Conservation (phyloP, 257 asterid genomes). For the Ilex aquifolium region DNA sequence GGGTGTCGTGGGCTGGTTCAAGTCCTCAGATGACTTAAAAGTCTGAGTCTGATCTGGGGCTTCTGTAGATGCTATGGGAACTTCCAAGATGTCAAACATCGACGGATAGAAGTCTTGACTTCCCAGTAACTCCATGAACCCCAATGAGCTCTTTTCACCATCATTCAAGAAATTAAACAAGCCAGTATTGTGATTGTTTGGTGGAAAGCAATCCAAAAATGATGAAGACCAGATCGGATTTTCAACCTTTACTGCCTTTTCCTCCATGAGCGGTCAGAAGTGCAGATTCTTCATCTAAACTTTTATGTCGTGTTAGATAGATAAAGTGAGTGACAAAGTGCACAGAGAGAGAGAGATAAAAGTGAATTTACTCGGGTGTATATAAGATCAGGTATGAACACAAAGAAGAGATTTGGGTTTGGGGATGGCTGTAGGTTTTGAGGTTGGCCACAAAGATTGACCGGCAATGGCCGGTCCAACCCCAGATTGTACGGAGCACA, state of each 20-base stretch:
- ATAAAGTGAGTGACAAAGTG: background rate
- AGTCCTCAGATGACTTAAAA: constrained; percentile 12
- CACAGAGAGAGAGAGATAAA: constrained; percentile 8
- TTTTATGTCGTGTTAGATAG: constrained; percentile 14
- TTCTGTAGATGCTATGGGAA: constrained; percentile 5
- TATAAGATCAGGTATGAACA: constrained; percentile 1
- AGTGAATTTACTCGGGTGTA: background rate
- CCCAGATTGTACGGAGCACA: constrained; percentile 6
- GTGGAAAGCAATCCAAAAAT: constrained; percentile 22
- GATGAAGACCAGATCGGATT: constrained; percentile 29
- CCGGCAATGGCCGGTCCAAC: constrained; percentile 37
- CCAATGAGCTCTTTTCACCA: constrained; percentile 28
- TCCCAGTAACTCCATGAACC: constrained; percentile 59
- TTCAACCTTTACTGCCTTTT: constrained; percentile 23
- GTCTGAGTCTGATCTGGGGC: background rate
- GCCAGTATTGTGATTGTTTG: constrained; percentile 14
- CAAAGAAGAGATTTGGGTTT: background rate
- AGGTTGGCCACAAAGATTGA: constrained; percentile 28
- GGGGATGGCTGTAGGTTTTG: background rate
- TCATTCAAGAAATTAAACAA: constrained; percentile 16
- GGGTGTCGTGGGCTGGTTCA: constrained; percentile 56
- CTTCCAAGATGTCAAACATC: constrained; percentile 18
- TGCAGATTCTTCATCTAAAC: background rate
- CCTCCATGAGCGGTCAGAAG: constrained; percentile 8
- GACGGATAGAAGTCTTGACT: constrained; percentile 31